Evolutionary conservation across 805 yeast genomes (phyloP), one percentile per base, ranked within the genome.

Genomic region (Ogataea haglerorum): DNA sequence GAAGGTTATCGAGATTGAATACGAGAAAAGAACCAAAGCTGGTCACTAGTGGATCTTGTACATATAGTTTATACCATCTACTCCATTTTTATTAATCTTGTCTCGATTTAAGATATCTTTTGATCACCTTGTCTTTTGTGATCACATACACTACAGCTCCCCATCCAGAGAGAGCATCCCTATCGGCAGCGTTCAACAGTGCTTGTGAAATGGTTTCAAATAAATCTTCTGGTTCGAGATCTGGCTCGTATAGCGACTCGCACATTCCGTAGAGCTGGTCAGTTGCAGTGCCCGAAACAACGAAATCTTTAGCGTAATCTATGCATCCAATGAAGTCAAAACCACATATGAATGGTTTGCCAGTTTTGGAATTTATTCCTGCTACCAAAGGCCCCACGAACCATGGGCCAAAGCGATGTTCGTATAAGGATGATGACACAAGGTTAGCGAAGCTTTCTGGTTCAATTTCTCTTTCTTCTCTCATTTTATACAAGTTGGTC

Each of bases 221-320:
- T 53, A 93, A 71, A 64, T 93, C 96, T 52, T 93, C 98, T 5
- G 98, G 89, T 62, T 80, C 97, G 53, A 95, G 72, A 57, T 85
- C 71, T 30, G 98, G 97, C 67, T 93, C 98, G 66, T 89, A 95
- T 44, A 93, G 72, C 10, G 95, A 77, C 69, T 93, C 99, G 68
- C 99, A 95, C 97, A 93, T 91, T 64, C 99, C 99, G 60, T 83
- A 93, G 43, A 93, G 72, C 69, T 93, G 99, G 60, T 91, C 96
- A n/a, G 88, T 67, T 5, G 97, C 97, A 2, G 99, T 93, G 44
- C 99, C 99, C 47, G 89, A 73, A 13, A 93, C 99, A 23, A 87
- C 87, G 61, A 93, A 93, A 66, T 93, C 99, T 54, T 87, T 78
- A 38, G 97, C 95, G 56, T 76, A 85, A 63, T 93, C 98, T 53